Conservation (phyloP, 495 filamentous ascomycete genomes). For the Rostrohypoxylon terebratum region DNA sequence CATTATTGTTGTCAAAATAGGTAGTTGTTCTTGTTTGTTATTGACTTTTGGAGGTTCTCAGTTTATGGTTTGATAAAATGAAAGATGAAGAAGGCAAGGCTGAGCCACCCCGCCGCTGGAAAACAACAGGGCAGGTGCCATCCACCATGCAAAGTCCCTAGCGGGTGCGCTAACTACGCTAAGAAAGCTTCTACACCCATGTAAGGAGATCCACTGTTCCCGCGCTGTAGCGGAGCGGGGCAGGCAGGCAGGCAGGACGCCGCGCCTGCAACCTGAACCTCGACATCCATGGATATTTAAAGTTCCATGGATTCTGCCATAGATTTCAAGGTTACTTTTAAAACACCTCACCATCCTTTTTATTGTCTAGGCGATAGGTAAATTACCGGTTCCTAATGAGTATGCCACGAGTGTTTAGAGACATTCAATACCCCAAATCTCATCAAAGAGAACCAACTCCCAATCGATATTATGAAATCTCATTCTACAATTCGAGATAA, state of each 20-base stretch:
- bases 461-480: not conserved
- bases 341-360: not conserved
- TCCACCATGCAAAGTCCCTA: not conserved
- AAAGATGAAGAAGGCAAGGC: constrained; percentile 17
- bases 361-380: not conserved
- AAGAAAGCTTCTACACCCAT: not conserved
- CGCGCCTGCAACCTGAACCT: not conserved
- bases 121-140: not conserved
- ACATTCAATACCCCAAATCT: not conserved
- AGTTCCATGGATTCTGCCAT: not conserved
- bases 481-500: not conserved
- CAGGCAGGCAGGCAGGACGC: not conserved
- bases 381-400: not conserved
- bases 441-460: not conserved
- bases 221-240: not conserved
- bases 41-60: not conserved
- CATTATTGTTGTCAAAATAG: not conserved
- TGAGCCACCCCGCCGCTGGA: constrained; percentile 22
- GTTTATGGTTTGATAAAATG: not conserved
- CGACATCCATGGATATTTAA: not conserved
- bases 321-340: not conserved
- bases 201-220: not conserved
- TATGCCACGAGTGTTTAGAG: not conserved
- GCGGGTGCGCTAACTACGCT: not conserved
- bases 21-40: not conserved